Conservation (phyloP, 1,284 basidiomycete species). For the Malassezia obtusa region DNA sequence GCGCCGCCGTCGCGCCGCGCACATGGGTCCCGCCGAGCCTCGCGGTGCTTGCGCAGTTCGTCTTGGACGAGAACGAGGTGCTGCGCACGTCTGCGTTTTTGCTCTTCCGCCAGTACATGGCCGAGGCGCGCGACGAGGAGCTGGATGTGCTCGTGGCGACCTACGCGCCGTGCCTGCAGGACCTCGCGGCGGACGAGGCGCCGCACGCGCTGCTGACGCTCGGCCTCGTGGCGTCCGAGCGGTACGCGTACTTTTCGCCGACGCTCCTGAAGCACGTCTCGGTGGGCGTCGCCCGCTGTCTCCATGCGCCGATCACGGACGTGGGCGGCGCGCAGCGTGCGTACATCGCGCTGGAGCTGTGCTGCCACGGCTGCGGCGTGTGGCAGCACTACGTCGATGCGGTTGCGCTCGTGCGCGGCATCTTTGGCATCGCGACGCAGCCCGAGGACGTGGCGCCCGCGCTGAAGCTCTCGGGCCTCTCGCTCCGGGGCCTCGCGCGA, state of each 20-base stretch:
- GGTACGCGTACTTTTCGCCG: conserved; percentile 69
- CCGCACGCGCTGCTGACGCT: conserved; percentile 20
- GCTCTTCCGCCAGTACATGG: conserved; percentile 17
- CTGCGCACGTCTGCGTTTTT: conserved; percentile 20
- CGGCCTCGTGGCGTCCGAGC: conserved; percentile 64
- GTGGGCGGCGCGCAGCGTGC: conserved; percentile 56
- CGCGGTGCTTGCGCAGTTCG: conserved; percentile 2
- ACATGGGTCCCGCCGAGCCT: conserved; percentile 1
- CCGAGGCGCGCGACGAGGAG: conserved; percentile 11
- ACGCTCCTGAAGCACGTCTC: conserved; percentile 66
- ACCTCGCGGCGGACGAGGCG: neutral
- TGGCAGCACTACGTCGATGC: conserved; percentile 93
- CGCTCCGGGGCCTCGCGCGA: conserved; percentile 54
- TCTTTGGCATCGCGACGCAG: conserved; percentile 72
- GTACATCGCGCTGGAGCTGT: conserved; percentile 71
- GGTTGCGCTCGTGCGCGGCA: conserved; percentile 71
- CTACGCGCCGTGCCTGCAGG: conserved; percentile 54
- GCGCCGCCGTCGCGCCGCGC: neutral
- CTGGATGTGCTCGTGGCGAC: conserved; percentile 22
- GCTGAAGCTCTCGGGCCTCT: conserved; percentile 3
- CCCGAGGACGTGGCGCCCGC: conserved; percentile 53
- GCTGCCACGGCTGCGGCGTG: conserved; percentile 74
- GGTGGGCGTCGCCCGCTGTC: conserved; percentile 58
- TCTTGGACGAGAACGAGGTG: conserved; percentile 20
- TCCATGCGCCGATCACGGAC: conserved; percentile 46